Percentiles rank a stretch among this genome's conserved stretches.
Conservation (phyloP, 106 monocot species). For the Phalaenopsis equestris region DNA sequence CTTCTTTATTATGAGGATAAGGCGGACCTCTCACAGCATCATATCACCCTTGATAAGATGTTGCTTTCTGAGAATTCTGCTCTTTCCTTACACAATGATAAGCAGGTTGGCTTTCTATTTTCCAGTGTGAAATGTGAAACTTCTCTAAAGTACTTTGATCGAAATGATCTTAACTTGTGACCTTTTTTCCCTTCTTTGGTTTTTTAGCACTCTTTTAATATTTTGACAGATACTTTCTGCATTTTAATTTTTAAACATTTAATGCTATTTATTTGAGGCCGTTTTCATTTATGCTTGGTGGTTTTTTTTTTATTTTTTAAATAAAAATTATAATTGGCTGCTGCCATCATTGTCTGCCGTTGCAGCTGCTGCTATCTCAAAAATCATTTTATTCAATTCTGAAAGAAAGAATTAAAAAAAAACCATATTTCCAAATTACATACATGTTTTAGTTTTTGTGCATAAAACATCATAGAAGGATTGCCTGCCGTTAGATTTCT, state of each 20-base stretch:
- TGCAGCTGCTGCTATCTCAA: too few relatives aligned
- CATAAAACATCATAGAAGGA: too few relatives aligned
- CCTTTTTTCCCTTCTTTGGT: not conserved
- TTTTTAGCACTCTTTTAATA: not conserved
- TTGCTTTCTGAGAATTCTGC: slow-evolving; percentile 47
- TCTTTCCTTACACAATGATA: slow-evolving; percentile 70
- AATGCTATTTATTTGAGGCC: not conserved
- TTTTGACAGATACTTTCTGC: too few relatives aligned
- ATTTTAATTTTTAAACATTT: not conserved
- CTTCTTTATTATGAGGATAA: slow-evolving; percentile 88
- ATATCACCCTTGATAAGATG: slow-evolving; percentile 62
- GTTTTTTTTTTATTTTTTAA: too few relatives aligned
- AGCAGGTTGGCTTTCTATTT: slow-evolving; percentile 42
- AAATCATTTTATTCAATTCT: too few relatives aligned
- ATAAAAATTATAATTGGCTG: too few relatives aligned
- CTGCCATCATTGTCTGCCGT: too few relatives aligned
- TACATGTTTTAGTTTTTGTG: too few relatives aligned
- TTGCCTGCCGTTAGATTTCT: too few relatives aligned
- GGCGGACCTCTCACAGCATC: slow-evolving; percentile 32
- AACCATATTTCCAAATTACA: too few relatives aligned
- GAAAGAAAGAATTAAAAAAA: too few relatives aligned
- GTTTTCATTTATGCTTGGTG: not conserved
- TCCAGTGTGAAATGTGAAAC: not conserved
- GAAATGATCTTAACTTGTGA: not conserved
- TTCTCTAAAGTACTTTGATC: not conserved